Conservation (phyloP, 306 rosid species). For the Glycine tomentella region DNA sequence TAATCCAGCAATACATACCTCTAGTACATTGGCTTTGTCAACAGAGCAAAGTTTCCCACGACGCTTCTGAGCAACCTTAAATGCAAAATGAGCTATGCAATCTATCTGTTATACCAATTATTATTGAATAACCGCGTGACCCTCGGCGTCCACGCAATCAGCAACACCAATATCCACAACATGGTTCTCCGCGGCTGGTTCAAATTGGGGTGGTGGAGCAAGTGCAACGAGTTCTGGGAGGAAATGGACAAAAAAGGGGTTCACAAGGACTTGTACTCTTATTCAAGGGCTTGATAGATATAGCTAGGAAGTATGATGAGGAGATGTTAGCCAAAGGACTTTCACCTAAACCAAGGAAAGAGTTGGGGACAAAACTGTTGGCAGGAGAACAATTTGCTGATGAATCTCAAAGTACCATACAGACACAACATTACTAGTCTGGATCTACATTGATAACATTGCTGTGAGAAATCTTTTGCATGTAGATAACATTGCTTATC, state of each 20-base stretch:
- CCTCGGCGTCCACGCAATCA: neutral
- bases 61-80: slow-evolving; percentile 86
- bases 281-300: slow-evolving; percentile 81
- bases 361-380: slow-evolving; percentile 61
- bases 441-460: too few relatives aligned
- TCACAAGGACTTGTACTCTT: slow-evolving; percentile 73
- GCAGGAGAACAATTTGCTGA: slow-evolving; percentile 42
- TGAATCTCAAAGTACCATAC: slow-evolving; percentile 13
- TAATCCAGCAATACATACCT: slow-evolving; percentile 60
- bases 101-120: slow-evolving; percentile 68
- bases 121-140: neutral
- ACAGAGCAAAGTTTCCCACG: slow-evolving; percentile 84
- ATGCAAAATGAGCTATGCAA: slow-evolving; percentile 89
- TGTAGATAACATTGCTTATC: neutral
- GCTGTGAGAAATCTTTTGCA: slow-evolving; percentile 10
- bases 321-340: slow-evolving; percentile 90
- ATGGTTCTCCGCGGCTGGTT: slow-evolving; percentile 86
- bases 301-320: slow-evolving; percentile 82
- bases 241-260: slow-evolving; percentile 84
- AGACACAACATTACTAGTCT: neutral
- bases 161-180: slow-evolving; percentile 66
- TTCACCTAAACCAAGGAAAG: slow-evolving; percentile 80
- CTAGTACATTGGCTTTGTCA: slow-evolving; percentile 96
- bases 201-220: slow-evolving; percentile 88
- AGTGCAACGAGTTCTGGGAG: slow-evolving; percentile 86